phyloP scores from a whole-genome alignment of 257 asterid species.

The Solanum arcanum region DNA sequence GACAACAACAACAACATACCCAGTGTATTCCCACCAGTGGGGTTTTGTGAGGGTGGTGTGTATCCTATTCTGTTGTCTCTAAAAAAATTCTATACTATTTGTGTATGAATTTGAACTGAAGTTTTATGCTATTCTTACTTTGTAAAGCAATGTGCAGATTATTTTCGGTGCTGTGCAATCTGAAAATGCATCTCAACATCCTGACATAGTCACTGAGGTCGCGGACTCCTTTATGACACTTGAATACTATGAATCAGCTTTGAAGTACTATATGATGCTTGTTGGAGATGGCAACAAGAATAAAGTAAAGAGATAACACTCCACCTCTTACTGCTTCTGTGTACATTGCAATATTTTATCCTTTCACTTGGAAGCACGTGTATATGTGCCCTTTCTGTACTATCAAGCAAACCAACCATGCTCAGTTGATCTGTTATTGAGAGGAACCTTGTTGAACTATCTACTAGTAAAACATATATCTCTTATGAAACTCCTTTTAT shows the following conservation, averaged over 20 bases:
- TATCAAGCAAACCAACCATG: not conserved
- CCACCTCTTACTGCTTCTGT: not conserved
- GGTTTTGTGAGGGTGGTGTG: not conserved
- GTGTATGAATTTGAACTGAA: not conserved
- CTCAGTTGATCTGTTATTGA: not conserved
- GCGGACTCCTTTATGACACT: conserved; percentile 55
- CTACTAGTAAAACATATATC: not conserved
- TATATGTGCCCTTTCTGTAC: not conserved
- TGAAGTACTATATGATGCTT: conserved; percentile 59
- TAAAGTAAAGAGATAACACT: conserved; percentile 20
- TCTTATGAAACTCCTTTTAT: not conserved
- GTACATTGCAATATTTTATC: not conserved
- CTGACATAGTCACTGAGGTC: conserved; percentile 39
- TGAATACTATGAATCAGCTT: conserved; percentile 42
- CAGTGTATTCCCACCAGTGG: not conserved
- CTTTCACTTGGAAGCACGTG: not conserved
- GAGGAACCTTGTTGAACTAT: not conserved
- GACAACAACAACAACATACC: not conserved
- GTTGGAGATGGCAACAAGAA: conserved; percentile 29
- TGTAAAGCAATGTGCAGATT: conserved; percentile 25
- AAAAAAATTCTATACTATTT: not conserved
- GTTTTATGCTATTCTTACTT: conserved; percentile 7
- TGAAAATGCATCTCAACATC: conserved; percentile 27
- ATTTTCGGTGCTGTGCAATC: conserved; percentile 30
- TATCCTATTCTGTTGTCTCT: not conserved